A percentile compares a stretch with the other conserved stretches of the same genome.
These are phyloP conservation scores for Mucor velutinosus DNA, from an alignment of 371 early-diverging fungal genomes.

Conservation along the genomic window DNA sequence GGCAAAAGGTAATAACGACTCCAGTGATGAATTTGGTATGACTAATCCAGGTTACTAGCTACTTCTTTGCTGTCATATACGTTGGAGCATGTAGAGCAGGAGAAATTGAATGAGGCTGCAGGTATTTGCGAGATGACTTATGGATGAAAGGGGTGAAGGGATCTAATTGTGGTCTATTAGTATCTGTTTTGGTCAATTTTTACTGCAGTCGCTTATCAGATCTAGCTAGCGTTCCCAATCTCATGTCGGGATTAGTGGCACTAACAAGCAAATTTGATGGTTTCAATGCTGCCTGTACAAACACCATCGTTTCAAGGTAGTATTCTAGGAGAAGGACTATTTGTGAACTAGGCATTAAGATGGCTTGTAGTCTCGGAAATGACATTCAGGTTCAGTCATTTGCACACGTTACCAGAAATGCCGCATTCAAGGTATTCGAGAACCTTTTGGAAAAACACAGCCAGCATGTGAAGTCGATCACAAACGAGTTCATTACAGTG, in stretches of 20 bases:
- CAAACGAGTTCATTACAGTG: conserved; percentile 73
- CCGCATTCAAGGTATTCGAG: conserved; percentile 46
- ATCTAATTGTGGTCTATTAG: conserved; percentile 24
- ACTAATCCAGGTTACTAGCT: conserved; percentile 2
- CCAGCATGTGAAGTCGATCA: conserved; percentile 31
- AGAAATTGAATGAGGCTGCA: background rate
- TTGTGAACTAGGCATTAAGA: background rate
- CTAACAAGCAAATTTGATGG: conserved; percentile 54
- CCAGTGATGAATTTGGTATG: background rate
- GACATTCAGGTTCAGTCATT: conserved; percentile 52
- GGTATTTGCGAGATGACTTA: background rate
- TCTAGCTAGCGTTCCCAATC: conserved; percentile 67
- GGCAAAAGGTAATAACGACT: conserved; percentile 5
- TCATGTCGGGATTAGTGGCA: conserved; percentile 65
- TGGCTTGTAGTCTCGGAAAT: background rate
- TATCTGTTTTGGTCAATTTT: conserved; percentile 69
- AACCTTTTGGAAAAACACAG: conserved; percentile 37
- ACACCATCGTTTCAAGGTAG: conserved; percentile 31
- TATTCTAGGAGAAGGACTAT: background rate
- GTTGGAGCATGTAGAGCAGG: background rate
- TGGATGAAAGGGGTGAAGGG: background rate
- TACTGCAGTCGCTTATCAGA: conserved; percentile 75
- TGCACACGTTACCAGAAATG: conserved; percentile 57
- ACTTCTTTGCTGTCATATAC: conserved; percentile 9
- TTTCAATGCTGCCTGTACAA: conserved; percentile 55